Evolutionary conservation across 1,139 yeast species (phyloP), one percentile per base, ranked within the genome.

Genomic region (Scheffersomyces cryptocercus): DNA sequence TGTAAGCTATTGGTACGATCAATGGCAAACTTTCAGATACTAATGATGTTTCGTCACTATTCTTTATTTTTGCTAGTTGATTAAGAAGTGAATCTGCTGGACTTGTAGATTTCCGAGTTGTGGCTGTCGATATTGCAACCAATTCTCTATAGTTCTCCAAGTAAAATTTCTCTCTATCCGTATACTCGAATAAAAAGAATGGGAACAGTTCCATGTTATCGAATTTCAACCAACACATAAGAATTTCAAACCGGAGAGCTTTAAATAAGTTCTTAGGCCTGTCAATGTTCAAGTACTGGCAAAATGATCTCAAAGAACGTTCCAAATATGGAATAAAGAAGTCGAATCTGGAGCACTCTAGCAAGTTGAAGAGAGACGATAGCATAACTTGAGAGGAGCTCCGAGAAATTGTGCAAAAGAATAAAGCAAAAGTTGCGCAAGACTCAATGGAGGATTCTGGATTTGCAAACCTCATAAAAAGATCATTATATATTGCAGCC

Each of bases 1-100:
- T 57, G 50, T 69, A 81, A 0, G 85, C 66, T 9, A 81, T 55
- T 0, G 84, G 73, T 1, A 80, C 58, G 43, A 56, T 48, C 14
- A 59, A 47, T 1, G 79, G 67, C 28, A 77, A 51, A 28, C 77
- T 57, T 10, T 67, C 69, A 4, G 54, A 46, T 2, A 71, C 50
- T 5, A 77, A 39, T 10, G 64, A 35, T 6, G 36, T 43, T 0
- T 45, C 13, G 12, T 53, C 55, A 13, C 44, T 14, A 16, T 46
- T 40, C 44, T 52, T 51, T 39, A 49, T 44, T 43, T 48, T 43
- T 38, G 58, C 44, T 50, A 63, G 51, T 39, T 42, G 12, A 1
- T 36, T 37, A 28, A 48, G 29, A 14, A 44, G 26, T 11, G 36
- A 40, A 6, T 28, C 29, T 9, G 37, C 29, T 29, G 36, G 10